These are phyloP conservation scores for Miamiensis avidus DNA, from an alignment of 169 alveolate species.

Conservation along the genomic window DNA sequence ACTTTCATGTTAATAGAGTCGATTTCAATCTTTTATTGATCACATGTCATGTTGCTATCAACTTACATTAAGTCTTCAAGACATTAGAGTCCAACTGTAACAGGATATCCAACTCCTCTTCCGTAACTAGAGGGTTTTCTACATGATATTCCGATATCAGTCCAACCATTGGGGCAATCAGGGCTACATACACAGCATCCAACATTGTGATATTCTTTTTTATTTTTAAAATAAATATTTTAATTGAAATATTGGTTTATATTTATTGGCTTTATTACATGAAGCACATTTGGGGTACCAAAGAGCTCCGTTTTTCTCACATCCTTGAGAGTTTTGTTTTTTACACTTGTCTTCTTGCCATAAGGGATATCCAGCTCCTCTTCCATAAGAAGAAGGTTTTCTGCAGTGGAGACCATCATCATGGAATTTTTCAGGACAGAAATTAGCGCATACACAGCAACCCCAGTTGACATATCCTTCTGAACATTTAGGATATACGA, in stretches of 20 bases:
- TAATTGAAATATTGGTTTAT: constrained; percentile 26
- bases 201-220: constrained; percentile 22
- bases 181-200: constrained; percentile 53
- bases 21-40: too few relatives aligned
- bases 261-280: too few relatives aligned
- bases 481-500: constrained; percentile 37
- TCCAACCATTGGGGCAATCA: constrained; percentile 30
- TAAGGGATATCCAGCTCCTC: constrained; percentile 50
- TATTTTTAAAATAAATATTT: constrained; percentile 36
- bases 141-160: constrained; percentile 50
- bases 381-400: constrained; percentile 48
- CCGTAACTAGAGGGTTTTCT: constrained; percentile 36
- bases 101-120: constrained; percentile 51
- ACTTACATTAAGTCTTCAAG: too few relatives aligned
- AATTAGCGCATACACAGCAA: constrained; percentile 38
- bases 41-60: too few relatives aligned
- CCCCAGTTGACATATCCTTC: constrained; percentile 39
- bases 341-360: constrained; percentile 6
- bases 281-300: too few relatives aligned
- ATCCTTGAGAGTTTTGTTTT: constrained; percentile 17
- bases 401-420: constrained; percentile 42
- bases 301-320: neutral
- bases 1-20: too few relatives aligned
- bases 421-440: constrained; percentile 36
- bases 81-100: too few relatives aligned